Conservation (phyloP, 1,284 basidiomycete species). For the Microbotryum scabiosae region DNA sequence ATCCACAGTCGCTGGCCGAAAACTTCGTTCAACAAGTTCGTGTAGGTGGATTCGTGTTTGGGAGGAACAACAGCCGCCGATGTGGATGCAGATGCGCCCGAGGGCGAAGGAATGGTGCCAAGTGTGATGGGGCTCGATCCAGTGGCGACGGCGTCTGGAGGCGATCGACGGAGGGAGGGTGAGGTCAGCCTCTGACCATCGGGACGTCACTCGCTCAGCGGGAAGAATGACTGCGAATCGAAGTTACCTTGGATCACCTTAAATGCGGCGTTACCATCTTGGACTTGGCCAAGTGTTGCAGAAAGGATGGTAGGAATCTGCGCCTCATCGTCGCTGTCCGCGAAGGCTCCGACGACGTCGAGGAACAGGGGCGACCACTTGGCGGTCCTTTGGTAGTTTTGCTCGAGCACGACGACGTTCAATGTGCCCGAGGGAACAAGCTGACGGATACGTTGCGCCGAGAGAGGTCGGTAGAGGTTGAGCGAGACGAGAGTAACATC, state of each 20-base stretch:
- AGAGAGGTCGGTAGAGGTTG: slow-evolving; percentile 66
- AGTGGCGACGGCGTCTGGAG: slow-evolving; percentile 36
- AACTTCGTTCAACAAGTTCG: slow-evolving; percentile 72
- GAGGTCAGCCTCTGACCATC: slow-evolving; percentile 14
- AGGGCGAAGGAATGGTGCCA: slow-evolving; percentile 37
- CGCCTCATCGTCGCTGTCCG: slow-evolving; percentile 43
- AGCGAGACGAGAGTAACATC: slow-evolving; percentile 59
- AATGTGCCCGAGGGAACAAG: slow-evolving; percentile 58
- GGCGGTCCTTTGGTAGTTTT: slow-evolving; percentile 61
- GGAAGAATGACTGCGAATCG: neutral
- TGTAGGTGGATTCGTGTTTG: slow-evolving; percentile 85
- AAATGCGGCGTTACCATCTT: slow-evolving; percentile 43
- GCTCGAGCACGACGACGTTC: slow-evolving; percentile 77
- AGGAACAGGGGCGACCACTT: slow-evolving; percentile 86
- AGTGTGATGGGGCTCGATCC: slow-evolving; percentile 35
- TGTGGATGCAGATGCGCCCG: slow-evolving; percentile 32
- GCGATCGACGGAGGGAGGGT: neutral
- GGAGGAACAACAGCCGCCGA: slow-evolving; percentile 56
- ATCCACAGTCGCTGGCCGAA: slow-evolving; percentile 78
- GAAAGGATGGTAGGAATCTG: slow-evolving; percentile 52
- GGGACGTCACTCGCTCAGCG: slow-evolving; percentile 16
- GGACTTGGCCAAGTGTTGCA: slow-evolving; percentile 52
- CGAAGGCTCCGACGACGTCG: slow-evolving; percentile 63
- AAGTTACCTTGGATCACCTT: slow-evolving; percentile 33
- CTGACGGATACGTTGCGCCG: slow-evolving; percentile 54